Evolutionary conservation across 2,329 filamentous ascomycete genomes (phyloP).

Genomic region (Magnaporthiopsis incrustans): DNA sequence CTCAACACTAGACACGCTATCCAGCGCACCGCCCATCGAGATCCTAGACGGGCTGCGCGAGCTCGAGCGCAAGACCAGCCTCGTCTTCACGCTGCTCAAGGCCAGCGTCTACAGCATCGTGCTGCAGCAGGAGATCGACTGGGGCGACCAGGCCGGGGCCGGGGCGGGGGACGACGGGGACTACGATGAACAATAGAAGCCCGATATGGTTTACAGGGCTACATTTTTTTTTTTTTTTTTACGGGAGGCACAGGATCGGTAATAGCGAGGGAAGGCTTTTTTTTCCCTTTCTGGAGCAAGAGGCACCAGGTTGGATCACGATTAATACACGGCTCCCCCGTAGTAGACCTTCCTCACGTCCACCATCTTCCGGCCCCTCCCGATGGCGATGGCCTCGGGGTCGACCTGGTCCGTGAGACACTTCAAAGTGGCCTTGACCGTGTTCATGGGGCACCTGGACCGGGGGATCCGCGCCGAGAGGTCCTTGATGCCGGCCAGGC

Average conservation of each 20-base stretch:
- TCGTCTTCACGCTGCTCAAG: slow-evolving; percentile 93
- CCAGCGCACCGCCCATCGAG: slow-evolving; percentile 64
- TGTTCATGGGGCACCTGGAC: slow-evolving; percentile 94
- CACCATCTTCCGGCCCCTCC: slow-evolving; percentile 87
- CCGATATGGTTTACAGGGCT: too few species aligned
- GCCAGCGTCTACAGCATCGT: slow-evolving; percentile 98
- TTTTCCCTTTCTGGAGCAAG: not conserved
- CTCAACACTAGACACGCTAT: slow-evolving; percentile 52
- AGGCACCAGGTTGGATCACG: not conserved
- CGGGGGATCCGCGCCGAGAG: slow-evolving; percentile 76
- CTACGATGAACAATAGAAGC: not conserved
- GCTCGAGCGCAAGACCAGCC: slow-evolving; percentile 86
- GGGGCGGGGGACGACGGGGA: not conserved
- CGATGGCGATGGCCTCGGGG: slow-evolving; percentile 83
- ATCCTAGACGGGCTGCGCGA: slow-evolving; percentile 81
- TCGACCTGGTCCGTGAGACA: slow-evolving; percentile 76
- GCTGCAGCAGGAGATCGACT: slow-evolving; percentile 89
- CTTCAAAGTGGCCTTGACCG: slow-evolving; percentile 82
- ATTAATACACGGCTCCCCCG: slow-evolving; percentile 61
- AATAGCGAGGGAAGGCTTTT: not conserved
- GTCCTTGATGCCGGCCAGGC: slow-evolving; percentile 78
- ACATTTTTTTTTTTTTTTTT: too few species aligned
- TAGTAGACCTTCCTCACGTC: slow-evolving; percentile 98
- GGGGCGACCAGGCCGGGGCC: slow-evolving; percentile 31
- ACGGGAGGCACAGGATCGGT: not conserved